Evolutionary conservation across 352 stramenopile genomes (phyloP), one percentile per base, ranked within the genome.

Genomic region (Phytophthora chlamydospora): DNA sequence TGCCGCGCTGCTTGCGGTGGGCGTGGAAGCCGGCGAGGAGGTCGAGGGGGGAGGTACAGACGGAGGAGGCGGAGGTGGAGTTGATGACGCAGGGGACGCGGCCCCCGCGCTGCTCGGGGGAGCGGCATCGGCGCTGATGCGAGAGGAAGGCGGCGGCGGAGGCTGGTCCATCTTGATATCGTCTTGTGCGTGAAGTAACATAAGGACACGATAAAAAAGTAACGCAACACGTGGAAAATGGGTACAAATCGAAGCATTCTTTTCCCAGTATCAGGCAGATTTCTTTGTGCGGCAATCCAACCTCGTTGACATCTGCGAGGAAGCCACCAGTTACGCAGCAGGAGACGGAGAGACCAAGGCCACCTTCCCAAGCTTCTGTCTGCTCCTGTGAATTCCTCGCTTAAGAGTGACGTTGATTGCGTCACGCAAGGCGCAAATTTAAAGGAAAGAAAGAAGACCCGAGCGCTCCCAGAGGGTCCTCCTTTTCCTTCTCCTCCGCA

Each of bases 21-120:
- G 78, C 2, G 71, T 54, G 4, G 78, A 73, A 6, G 72, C 52
- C 0, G 68, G 60, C 27, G 27, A 31, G 5, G 62, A 48, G 12
- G 62, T 39, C 4, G 33, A 24, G 61, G n/a, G 32, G 6, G 77
- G 80, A 11, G 71, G 70, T 14, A 50, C 61, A 13, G 53, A 14
- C 14, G 73, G 63, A 14, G 78, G 74, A 6, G 80, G 80, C 2
- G 77, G 72, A 9, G 78, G 76, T 10, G 76, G 59, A 14, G 73
- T 64, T 8, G 36, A 43, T 10, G 58, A 17, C 13, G 21, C 19
- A 43, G 51, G 31, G 7, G 46, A 33, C 12, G 27, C 4, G 27
- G 5, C 27, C 6, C 27, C 27, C 6, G 41, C 44, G 33, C 16
- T 24, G 31, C 40, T 21, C 27, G 41, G 39, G 34, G 7, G 43